phyloP scores from a whole-genome alignment of 306 rosid species.

The Vigna radiata region DNA sequence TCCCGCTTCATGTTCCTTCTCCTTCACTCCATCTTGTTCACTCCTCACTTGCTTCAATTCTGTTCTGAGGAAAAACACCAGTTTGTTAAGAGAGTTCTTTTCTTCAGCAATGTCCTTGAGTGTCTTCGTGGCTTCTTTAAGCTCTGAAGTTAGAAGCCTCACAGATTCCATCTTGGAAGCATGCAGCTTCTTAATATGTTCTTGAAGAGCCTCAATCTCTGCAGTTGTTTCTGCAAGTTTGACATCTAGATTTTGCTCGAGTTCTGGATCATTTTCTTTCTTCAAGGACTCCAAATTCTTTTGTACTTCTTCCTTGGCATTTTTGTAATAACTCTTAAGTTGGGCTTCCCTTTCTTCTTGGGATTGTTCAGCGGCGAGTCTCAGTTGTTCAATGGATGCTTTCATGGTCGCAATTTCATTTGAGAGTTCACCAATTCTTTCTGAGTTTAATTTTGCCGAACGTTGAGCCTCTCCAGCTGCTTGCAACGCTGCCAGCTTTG shows the following conservation, averaged over 20 bases:
- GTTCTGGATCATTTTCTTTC: slow-evolving; percentile 61
- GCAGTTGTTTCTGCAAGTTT: slow-evolving; percentile 59
- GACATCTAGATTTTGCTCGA: slow-evolving; percentile 46
- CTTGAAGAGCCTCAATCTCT: slow-evolving; percentile 68
- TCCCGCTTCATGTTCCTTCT: slow-evolving; percentile 51
- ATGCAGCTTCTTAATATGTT: slow-evolving; percentile 68
- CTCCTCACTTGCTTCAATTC: slow-evolving; percentile 66
- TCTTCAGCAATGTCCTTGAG: slow-evolving; percentile 67
- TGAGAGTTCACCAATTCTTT: slow-evolving; percentile 61
- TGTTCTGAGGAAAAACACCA: slow-evolving; percentile 53
- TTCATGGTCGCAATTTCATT: slow-evolving; percentile 62
- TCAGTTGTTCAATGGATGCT: slow-evolving; percentile 61
- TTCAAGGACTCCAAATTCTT: slow-evolving; percentile 53
- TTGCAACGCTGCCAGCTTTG: slow-evolving; percentile 73
- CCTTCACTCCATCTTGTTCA: slow-evolving; percentile 48
- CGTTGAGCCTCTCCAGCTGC: slow-evolving; percentile 83
- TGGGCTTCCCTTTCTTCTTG: slow-evolving; percentile 53
- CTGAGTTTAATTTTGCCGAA: slow-evolving; percentile 60
- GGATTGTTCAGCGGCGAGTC: slow-evolving; percentile 48
- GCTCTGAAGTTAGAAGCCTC: slow-evolving; percentile 59
- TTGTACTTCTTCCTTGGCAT: slow-evolving; percentile 58
- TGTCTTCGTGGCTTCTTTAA: slow-evolving; percentile 66
- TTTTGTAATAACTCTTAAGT: slow-evolving; percentile 37
- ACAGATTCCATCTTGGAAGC: slow-evolving; percentile 69
- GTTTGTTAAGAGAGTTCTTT: slow-evolving; percentile 61